phyloP scores from a whole-genome alignment of 2,329 filamentous ascomycete genomes.

The Botryotinia globosa region DNA sequence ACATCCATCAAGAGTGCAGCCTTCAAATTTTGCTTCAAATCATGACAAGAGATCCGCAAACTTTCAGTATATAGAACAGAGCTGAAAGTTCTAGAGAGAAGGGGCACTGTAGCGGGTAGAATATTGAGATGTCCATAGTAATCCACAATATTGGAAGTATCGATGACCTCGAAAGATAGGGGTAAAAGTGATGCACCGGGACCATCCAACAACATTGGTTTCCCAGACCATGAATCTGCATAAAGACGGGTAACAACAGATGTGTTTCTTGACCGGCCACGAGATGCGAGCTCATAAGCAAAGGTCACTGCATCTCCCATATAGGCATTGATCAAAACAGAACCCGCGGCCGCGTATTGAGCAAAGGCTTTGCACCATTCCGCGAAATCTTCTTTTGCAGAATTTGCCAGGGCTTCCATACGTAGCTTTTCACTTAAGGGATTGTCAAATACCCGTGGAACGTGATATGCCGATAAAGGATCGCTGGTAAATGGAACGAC shows the following conservation, averaged over 20 bases:
- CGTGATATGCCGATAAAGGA: background rate
- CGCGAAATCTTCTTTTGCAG: background rate
- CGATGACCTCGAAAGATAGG: background rate
- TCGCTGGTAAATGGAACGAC: background rate
- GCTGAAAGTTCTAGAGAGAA: background rate
- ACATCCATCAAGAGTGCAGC: slow-evolving; percentile 1
- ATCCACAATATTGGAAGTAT: slow-evolving; percentile 6
- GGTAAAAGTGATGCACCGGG: background rate
- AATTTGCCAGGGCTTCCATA: background rate
- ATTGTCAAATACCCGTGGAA: background rate
- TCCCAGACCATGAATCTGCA: background rate
- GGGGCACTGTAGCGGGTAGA: background rate
- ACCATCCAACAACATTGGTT: slow-evolving; percentile 6
- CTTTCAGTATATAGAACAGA: slow-evolving; percentile 7
- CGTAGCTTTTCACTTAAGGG: background rate
- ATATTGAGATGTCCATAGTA: background rate
- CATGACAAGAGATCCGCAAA: background rate
- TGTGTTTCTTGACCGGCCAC: background rate
- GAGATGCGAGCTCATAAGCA: background rate
- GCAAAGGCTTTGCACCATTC: background rate
- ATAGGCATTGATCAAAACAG: background rate
- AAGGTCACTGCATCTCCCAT: background rate
- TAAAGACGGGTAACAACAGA: slow-evolving; percentile 2
- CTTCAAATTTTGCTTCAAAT: background rate
- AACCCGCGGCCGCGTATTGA: background rate